A percentile compares a stretch with the other conserved stretches of the same genome.
Conservation (phyloP, 768 basidiomycete species). For the Suillus sp. region DNA sequence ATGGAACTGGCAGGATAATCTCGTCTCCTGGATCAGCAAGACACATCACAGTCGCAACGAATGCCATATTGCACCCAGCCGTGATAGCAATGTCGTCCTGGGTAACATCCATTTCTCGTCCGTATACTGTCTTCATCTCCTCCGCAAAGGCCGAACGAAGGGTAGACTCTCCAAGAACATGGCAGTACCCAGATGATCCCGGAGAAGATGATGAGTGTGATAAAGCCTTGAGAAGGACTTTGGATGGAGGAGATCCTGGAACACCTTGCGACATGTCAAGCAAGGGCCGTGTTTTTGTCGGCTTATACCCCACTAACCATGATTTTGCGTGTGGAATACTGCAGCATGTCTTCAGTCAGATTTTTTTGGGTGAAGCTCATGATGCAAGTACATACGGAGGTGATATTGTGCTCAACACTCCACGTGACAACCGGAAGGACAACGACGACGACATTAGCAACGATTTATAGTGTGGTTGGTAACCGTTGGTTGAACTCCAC, state of each 20-base stretch:
- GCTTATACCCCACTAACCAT: slow-evolving; percentile 52
- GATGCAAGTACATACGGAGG: slow-evolving; percentile 43
- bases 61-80: slow-evolving; percentile 75
- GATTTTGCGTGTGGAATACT: slow-evolving; percentile 61
- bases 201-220: slow-evolving; percentile 45
- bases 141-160: slow-evolving; percentile 54
- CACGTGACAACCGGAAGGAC: slow-evolving; percentile 41
- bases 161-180: slow-evolving; percentile 56
- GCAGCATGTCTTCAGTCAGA: slow-evolving; percentile 5
- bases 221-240: slow-evolving; percentile 50
- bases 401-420: slow-evolving; percentile 44
- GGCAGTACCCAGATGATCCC: slow-evolving; percentile 54
- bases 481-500: not conserved
- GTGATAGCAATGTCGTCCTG: slow-evolving; percentile 66
- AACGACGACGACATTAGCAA: not conserved
- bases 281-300: slow-evolving; percentile 47
- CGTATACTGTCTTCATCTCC: slow-evolving; percentile 67
- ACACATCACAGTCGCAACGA: slow-evolving; percentile 59
- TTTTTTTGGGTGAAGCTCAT: not conserved
- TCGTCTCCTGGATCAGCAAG: slow-evolving; percentile 73
- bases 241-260: slow-evolving; percentile 66
- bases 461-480: slow-evolving; percentile 1
- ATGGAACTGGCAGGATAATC: slow-evolving; percentile 71
- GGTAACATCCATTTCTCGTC: slow-evolving; percentile 46
- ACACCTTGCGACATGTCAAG: slow-evolving; percentile 80